A percentile compares a stretch with the other conserved stretches of the same genome.
Conservation (phyloP, 2,329 filamentous ascomycete species). For the Colletotrichum camelliae region DNA sequence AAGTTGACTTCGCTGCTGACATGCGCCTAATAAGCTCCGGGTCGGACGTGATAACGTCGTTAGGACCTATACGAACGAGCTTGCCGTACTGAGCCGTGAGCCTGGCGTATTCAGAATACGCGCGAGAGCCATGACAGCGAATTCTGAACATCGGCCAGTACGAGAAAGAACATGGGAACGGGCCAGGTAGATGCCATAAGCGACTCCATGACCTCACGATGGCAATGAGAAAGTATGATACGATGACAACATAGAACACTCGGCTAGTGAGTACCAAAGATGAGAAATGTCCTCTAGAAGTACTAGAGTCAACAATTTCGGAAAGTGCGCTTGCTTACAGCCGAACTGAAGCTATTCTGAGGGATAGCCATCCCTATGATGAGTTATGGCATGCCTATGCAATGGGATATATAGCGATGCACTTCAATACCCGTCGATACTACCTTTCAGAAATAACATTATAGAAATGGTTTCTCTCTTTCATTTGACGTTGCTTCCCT, state of each 20-base stretch:
- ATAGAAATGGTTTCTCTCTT: background rate
- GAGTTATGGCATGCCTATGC: constrained; percentile 27
- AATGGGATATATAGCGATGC: constrained; percentile 29
- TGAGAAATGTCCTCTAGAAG: background rate
- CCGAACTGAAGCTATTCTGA: constrained; percentile 24
- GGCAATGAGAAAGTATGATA: background rate
- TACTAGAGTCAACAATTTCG: background rate
- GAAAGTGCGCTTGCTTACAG: constrained; percentile 22
- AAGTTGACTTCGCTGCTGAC: constrained; percentile 39
- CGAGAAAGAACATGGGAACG: background rate
- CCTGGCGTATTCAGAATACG: background rate
- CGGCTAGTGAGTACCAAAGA: background rate
- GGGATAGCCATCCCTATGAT: constrained; percentile 24
- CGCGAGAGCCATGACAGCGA: background rate
- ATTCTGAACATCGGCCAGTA: constrained; percentile 7
- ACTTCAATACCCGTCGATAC: constrained; percentile 16
- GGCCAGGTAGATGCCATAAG: background rate
- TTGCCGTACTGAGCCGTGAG: background rate
- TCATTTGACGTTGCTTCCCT: background rate
- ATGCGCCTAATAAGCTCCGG: constrained; percentile 42
- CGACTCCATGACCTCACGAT: background rate
- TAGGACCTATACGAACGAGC: constrained; percentile 48
- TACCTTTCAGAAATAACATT: constrained; percentile 17
- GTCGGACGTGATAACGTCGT: constrained; percentile 44
- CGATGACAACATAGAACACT: background rate